Evolutionary conservation across 2,329 filamentous ascomycete species (phyloP).

Genomic region (Stylonectria norvegica): DNA sequence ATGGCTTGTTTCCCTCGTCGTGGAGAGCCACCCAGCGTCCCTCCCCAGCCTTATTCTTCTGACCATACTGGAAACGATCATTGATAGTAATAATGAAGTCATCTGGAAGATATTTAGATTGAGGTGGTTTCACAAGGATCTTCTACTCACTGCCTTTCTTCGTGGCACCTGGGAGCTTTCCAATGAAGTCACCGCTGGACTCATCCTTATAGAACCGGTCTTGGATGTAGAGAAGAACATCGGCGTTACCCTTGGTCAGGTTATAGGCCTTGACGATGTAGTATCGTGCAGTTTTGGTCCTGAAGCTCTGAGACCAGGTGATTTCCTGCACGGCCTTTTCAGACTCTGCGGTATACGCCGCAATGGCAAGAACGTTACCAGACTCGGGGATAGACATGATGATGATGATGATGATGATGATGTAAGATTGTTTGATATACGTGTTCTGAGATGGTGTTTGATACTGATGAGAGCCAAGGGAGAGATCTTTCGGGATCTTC

Average conservation of each 20-base stretch:
- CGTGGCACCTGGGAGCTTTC: conserved; percentile 6
- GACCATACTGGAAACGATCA: conserved; percentile 18
- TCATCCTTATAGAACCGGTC: conserved; percentile 14
- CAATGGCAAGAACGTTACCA: conserved; percentile 10
- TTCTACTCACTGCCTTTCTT: conserved; percentile 12
- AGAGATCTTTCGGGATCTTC: background rate
- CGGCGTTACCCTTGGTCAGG: conserved; percentile 7
- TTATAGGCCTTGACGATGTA: conserved; percentile 15
- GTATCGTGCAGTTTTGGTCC: conserved; percentile 11
- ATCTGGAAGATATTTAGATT: background rate
- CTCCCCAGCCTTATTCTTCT: conserved; percentile 16
- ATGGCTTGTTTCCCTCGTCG: conserved; percentile 16
- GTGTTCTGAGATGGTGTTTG: too few relatives aligned
- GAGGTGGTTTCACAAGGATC: background rate
- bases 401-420: rapidly evolving
- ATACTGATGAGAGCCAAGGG: rapidly evolving
- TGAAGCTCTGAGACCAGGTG: conserved; percentile 11
- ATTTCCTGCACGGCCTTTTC: conserved; percentile 12
- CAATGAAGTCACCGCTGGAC: conserved; percentile 9
- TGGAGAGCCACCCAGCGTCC: conserved; percentile 16
- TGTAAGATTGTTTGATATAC: background rate
- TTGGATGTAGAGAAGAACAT: conserved; percentile 15
- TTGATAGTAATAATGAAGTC: conserved; percentile 8
- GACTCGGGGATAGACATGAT: conserved; percentile 13
- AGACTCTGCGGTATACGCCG: conserved; percentile 9